Conservation (phyloP, 352 stramenopile genomes). For the Globisporangium okanoganense region DNA sequence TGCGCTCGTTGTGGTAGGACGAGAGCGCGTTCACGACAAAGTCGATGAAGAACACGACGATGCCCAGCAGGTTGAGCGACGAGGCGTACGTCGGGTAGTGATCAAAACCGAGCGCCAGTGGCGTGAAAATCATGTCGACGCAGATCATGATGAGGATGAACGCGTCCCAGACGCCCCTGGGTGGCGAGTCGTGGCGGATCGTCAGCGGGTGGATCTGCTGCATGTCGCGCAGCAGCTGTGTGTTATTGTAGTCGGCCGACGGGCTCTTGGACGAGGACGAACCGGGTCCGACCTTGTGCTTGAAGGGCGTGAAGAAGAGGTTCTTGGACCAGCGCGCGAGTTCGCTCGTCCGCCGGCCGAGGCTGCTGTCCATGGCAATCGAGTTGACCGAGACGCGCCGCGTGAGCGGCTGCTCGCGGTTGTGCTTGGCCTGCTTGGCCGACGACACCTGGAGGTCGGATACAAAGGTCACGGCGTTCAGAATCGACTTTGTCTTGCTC, state of each 20-base stretch:
- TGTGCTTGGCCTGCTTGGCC: constrained; percentile 8
- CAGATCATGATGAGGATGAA: constrained; percentile 54
- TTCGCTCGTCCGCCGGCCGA: constrained; percentile 5
- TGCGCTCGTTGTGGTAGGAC: constrained; percentile 46
- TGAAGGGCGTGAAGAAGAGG: constrained; percentile 5
- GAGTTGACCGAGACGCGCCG: constrained; percentile 35
- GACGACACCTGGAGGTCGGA: constrained; percentile 11
- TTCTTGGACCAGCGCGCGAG: constrained; percentile 10
- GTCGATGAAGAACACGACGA: constrained; percentile 46
- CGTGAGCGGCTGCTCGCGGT: constrained; percentile 27
- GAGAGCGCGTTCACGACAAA: constrained; percentile 55
- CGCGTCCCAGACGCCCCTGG: constrained; percentile 44
- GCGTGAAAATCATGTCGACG: constrained; percentile 49
- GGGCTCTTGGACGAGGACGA: no score
- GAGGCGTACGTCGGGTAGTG: constrained; percentile 22
- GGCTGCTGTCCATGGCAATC: constrained; percentile 14
- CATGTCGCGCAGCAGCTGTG: constrained; percentile 32
- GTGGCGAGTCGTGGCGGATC: constrained; percentile 44
- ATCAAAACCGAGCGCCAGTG: constrained; percentile 47
- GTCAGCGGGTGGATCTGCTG: constrained; percentile 36
- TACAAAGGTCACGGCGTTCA: constrained; percentile 13
- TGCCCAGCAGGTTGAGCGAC: constrained; percentile 33
- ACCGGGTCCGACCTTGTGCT: constrained; percentile 1
- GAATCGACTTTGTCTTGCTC: constrained; percentile 17
- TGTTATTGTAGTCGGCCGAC: constrained; percentile 22